Evolutionary conservation across 2,329 filamentous ascomycete genomes (phyloP).

Genomic region (Byssoonygena ceratinophila): DNA sequence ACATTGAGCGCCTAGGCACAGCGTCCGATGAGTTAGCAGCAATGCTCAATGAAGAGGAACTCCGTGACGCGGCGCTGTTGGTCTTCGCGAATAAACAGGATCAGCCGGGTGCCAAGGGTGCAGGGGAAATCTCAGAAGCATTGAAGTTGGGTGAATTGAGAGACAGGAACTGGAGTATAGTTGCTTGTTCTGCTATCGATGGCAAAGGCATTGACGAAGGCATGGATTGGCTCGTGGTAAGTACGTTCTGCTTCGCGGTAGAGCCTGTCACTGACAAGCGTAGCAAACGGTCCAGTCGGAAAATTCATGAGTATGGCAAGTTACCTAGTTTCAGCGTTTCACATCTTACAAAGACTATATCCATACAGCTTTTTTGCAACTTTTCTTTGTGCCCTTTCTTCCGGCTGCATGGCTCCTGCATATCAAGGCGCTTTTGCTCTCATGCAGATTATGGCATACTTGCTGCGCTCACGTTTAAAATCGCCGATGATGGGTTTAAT

Average conservation of each 20-base stretch:
- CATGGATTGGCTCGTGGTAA: conserved; percentile 96
- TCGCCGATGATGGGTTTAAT: neutral
- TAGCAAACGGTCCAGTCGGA: conserved; percentile 38
- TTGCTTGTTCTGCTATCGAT: conserved; percentile 92
- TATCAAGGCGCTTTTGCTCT: conserved; percentile 3
- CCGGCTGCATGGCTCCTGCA: neutral
- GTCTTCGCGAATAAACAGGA: conserved; percentile 99
- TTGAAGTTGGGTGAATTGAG: conserved; percentile 80
- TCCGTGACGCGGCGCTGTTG: conserved; percentile 80
- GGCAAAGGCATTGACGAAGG: conserved; percentile 90
- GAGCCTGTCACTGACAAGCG: neutral
- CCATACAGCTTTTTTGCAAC: neutral
- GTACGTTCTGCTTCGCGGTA: conserved; percentile 20
- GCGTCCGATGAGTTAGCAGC: conserved; percentile 84
- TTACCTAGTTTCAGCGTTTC: neutral
- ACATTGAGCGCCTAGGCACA: conserved; percentile 88
- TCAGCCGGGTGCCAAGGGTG: conserved; percentile 90
- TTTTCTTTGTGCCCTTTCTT: neutral
- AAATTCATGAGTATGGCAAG: conserved; percentile 28
- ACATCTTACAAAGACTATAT: neutral
- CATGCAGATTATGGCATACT: neutral
- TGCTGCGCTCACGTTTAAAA: neutral
- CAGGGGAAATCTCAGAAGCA: conserved; percentile 91
- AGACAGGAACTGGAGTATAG: conserved; percentile 98
- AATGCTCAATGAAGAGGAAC: conserved; percentile 95